Evolutionary conservation across 306 rosid species (phyloP), one percentile per base, ranked within the genome.

Genomic region (Prunus campanulata): DNA sequence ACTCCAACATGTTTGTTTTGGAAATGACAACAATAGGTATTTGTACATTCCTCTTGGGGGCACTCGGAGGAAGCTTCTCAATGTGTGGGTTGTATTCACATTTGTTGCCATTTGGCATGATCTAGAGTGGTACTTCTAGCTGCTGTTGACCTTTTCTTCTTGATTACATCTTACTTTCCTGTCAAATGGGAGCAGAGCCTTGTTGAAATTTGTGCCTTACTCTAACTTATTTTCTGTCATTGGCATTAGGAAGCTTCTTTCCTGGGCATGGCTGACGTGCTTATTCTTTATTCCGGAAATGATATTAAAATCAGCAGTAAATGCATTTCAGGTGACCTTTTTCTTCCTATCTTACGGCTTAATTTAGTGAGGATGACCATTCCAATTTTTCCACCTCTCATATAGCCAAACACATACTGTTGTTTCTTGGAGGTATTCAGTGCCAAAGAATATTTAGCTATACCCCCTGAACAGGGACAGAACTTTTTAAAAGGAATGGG

Each of bases 241-340:
- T 78, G 81, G 66, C 81, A 57, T 70, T 65, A 94, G 98, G 98
- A 94, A 92, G 86, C 98, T 94, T 82, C 93, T 94, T 81, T 92
- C 95, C 16, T 92, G 97, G 98, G 98, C 93, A 16, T 92, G 98
- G 98, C 85, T 94, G 83, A 94, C 97, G 3, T 94, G 98, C 79
- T 77, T 94, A 77, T 92, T 94, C 85, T 94, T 91, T 79, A 85
- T 94, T 81, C 97, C 95, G 16, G 96, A 94, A 84, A 81, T 92
- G 85, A 61, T 90, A 54, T 60, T 94, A 54, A 94, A 94, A 78
- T 90, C 98, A 60, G 93, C 92, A 49, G 80, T 86, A 71, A 89
- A 83, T 76, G 80, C 93, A 68, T 86, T 90, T 79, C 82, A 92
- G 93, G 98, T 94, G 61, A 83, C 74, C 54, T 74, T 52, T 68